Base-by-base conservation (phyloP, 495 filamentous ascomycete species). In the Aspergillus campestris region DNA sequence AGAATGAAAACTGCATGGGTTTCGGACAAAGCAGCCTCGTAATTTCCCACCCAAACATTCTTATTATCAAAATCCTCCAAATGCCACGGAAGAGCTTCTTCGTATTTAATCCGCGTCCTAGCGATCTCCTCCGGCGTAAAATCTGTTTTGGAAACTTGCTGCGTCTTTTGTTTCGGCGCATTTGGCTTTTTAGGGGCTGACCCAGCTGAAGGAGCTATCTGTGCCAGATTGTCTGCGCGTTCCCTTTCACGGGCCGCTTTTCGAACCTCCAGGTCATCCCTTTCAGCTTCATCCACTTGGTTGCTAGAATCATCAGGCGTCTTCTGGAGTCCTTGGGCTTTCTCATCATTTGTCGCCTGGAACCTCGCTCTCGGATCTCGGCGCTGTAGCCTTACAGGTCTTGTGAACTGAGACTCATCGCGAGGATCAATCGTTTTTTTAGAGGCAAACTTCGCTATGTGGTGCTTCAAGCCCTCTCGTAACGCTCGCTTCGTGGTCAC, bases 41-140 rank as follows among this genome's bases (percentile, higher is more conserved):
- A 94, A 35, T 82, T 84, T 13, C 91, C 94, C 18, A 90, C 83
- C 89, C 89, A 98, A 2, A 83, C 83, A 50, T 94, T 86, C 56
- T 88, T 94, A 56, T 87, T 85, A 53, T 96, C 90, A 43, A 89
- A 94, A 62, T 98, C 92, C 57, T 98, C 92, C 38, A 98, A 61
- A 59, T 95, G 89, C 92, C 92, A 98, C 8, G 94, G 94, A 34
- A 95, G 66, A 7, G 87, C 85, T 57, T 98, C 92, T 60, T 98
- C 94, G 51, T 97, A 98, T 49, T 89, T 81, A 14, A 97, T 74
- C 37, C 87, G 80, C 8, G 79, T 75, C 42, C 79, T 76, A 45
- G 87, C 89, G 55, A 87, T 83, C 52, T 89, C 81, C 34, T 86
- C 85, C 10, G 86, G 84, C 0, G 87, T 89, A 65, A 92, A 86